These are phyloP conservation scores for Erysimum cheiri DNA, from an alignment of 441 rosid species.

Conservation along the genomic window DNA sequence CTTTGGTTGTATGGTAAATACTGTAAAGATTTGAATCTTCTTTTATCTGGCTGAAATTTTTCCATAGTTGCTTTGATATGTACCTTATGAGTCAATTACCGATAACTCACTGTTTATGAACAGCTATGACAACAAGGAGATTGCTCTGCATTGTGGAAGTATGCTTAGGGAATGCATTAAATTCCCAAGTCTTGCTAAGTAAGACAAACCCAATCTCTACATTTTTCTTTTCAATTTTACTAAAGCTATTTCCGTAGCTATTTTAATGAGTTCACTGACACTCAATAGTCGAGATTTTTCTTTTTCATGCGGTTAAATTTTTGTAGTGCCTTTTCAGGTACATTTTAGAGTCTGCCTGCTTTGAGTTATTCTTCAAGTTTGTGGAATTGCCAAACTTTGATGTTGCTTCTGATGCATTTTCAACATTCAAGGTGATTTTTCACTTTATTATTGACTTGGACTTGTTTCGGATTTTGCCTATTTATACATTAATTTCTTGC, in stretches of 20 bases:
- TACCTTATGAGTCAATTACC: neutral
- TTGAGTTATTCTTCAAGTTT: constrained; percentile 92
- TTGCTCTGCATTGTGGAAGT: constrained; percentile 86
- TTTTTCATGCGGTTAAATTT: constrained; percentile 49
- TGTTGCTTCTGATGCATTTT: constrained; percentile 97
- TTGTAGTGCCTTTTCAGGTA: constrained; percentile 83
- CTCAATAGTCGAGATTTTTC: neutral
- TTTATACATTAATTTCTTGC: constrained; percentile 21
- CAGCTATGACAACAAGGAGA: constrained; percentile 97
- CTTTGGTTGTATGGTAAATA: constrained; percentile 55
- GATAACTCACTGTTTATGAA: constrained; percentile 31
- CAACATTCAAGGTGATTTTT: constrained; percentile 88
- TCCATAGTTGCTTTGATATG: neutral
- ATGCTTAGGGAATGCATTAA: constrained; percentile 97
- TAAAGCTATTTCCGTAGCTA: neutral
- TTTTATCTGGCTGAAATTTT: neutral
- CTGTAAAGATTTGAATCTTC: neutral
- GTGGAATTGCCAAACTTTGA: constrained; percentile 95
- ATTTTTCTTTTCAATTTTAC: constrained; percentile 26
- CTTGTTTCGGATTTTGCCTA: neutral
- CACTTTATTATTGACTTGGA: neutral
- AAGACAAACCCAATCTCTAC: constrained; percentile 51
- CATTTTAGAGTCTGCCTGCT: constrained; percentile 90
- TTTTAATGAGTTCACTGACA: neutral
- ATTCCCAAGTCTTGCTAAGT: constrained; percentile 89